Conservation (phyloP, 2,329 filamentous ascomycete genomes). For the Geosmithia morbida region DNA sequence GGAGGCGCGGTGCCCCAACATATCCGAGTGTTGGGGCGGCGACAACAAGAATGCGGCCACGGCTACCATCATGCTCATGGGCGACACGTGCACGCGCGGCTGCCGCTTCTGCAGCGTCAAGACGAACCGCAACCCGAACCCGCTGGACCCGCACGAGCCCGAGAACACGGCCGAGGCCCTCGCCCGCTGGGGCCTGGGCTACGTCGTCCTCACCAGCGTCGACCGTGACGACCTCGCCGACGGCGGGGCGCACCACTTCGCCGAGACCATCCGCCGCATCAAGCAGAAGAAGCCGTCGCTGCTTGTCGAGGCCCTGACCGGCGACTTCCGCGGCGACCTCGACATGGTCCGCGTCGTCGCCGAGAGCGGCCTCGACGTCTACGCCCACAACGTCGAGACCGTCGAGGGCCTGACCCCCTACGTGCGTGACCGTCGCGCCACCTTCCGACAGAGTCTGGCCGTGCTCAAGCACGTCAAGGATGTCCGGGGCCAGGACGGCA, state of each 20-base stretch:
- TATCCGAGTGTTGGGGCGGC: slow-evolving; percentile 96
- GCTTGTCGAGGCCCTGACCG: slow-evolving; percentile 72
- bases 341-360: slow-evolving; percentile 82
- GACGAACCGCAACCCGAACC: slow-evolving; percentile 59
- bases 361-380: slow-evolving; percentile 81
- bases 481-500: slow-evolving; percentile 45
- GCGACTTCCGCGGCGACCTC: slow-evolving; percentile 73
- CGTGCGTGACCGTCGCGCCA: slow-evolving; percentile 80
- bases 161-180: slow-evolving; percentile 94
- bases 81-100: slow-evolving; percentile 90
- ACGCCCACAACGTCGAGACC: slow-evolving; percentile 95
- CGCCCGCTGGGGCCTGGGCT: slow-evolving; percentile 83
- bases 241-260: slow-evolving; percentile 78
- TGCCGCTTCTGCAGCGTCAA: slow-evolving; percentile 97
- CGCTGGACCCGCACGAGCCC: slow-evolving; percentile 88
- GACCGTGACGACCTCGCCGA: slow-evolving; percentile 87
- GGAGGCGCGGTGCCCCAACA: slow-evolving; percentile 93
- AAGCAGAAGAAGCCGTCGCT: slow-evolving; percentile 69
- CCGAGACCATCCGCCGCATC: slow-evolving; percentile 87
- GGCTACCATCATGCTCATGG: slow-evolving; percentile 98
- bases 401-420: slow-evolving; percentile 80
- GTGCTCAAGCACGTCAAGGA: slow-evolving; percentile 76
- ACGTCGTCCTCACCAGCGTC: slow-evolving; percentile 87
- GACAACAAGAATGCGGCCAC: slow-evolving; percentile 78
- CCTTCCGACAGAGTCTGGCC: slow-evolving; percentile 69